Base-by-base conservation (phyloP, 2,329 filamentous ascomycete species). In the Colletotrichum sp. region DNA sequence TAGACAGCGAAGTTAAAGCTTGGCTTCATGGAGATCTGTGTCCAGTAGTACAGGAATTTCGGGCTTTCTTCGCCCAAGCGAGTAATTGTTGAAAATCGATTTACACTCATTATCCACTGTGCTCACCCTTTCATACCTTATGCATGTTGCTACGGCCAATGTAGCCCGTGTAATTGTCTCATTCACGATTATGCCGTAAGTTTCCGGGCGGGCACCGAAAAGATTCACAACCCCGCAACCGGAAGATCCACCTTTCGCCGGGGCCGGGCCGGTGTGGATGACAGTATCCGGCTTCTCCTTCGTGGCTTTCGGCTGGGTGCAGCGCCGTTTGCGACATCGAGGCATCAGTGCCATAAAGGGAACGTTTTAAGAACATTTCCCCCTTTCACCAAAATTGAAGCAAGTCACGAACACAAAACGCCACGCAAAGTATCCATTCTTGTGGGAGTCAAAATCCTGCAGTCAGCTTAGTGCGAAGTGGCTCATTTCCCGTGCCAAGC, bases 1-100 rank as follows among this genome's bases (percentile, higher is more conserved):
- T 55, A 79, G 81, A n/a, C 66, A 84, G 68, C 79, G 84, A 8
- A 68, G 83, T 28, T 65, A 32, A 0, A 34, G 2, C n/a, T 12
- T 48, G 10, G 6, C n/a, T 4, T 48, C 10, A 12, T n/a, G 43
- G 43, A 7, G 2, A 48, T 0, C 0, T 48, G n/a, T 48, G 7
- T 13, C 18, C 3, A 18, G 43, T 3, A 10, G 1, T 9, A 13
- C 6, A 21, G 18, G 43, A n/a, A 10, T 48, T 21, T 3, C 18
- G 43, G 43, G 5, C 10, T 0, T 48, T 48, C 9, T 0, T 12
- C 1, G n/a, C 7, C 9, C 1, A 48, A n/a, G 3, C 9, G 3
- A 48, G 18, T 1, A 21, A 13, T 16, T 43, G 5, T 18, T 10
- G 3, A 18, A 43, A 18, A 4, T n/a, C 8, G 6, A 10, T 43